These are phyloP conservation scores for Arabidopsis suecica DNA, from an alignment of 345 rosid species.

Conservation along the genomic window DNA sequence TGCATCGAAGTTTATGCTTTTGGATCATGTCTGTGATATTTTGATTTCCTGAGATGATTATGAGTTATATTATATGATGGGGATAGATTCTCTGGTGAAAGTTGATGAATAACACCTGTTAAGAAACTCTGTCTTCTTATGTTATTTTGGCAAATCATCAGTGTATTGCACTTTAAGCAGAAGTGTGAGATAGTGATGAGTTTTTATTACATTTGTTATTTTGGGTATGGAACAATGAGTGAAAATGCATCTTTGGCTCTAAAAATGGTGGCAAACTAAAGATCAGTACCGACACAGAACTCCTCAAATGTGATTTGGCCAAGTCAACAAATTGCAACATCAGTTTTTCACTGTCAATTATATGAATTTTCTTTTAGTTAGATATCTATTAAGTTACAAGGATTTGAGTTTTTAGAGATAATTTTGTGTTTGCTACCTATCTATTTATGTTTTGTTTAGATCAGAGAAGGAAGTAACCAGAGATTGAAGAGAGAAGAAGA, in stretches of 20 bases:
- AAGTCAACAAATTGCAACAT: neutral
- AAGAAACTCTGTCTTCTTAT: slow-evolving; percentile 8
- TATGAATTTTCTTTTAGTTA: neutral
- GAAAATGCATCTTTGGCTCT: neutral
- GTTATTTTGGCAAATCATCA: slow-evolving; percentile 1
- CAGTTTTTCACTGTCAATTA: slow-evolving; percentile 2
- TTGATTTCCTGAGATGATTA: slow-evolving; percentile 15
- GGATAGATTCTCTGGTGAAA: neutral
- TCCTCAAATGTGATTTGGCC: neutral
- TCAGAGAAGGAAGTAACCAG: slow-evolving; percentile 81
- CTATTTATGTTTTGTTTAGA: slow-evolving; percentile 17
- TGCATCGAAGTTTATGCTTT: slow-evolving; percentile 7
- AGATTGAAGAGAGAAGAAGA: slow-evolving; percentile 87
- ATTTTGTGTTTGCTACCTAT: slow-evolving; percentile 35
- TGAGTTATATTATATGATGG: slow-evolving; percentile 19
- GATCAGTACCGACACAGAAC: neutral
- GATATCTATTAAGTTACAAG: slow-evolving; percentile 21
- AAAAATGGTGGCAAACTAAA: neutral
- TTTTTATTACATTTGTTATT: neutral
- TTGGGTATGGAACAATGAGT: slow-evolving; percentile 1
- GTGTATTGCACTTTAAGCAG: neutral
- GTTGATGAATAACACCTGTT: slow-evolving; percentile 10
- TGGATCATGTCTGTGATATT: slow-evolving; percentile 20
- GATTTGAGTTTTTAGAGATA: slow-evolving; percentile 22
- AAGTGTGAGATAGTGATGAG: slow-evolving; percentile 2